A percentile compares a stretch with the other conserved stretches of the same genome.
These are phyloP conservation scores for Entomortierella lignicola DNA, from an alignment of 192 early-diverging fungal species.

Conservation along the genomic window DNA sequence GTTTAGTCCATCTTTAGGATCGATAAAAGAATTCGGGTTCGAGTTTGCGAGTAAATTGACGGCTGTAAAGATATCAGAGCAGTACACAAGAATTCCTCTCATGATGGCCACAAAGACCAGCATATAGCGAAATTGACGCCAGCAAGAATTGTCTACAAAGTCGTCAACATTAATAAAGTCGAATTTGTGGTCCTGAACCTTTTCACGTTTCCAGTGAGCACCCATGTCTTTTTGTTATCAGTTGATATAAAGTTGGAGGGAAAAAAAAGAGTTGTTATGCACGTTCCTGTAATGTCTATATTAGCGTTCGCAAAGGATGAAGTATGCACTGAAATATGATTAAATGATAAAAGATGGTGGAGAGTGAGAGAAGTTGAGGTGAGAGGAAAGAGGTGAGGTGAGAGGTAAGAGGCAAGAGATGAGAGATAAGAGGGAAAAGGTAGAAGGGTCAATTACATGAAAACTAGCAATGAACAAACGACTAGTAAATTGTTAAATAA, in stretches of 20 bases:
- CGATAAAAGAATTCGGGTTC: conserved; percentile 20
- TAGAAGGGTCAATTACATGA: neutral
- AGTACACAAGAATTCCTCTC: conserved; percentile 80
- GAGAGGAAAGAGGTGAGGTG: neutral
- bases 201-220: conserved; percentile 84
- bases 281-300: neutral
- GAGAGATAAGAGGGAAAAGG: neutral
- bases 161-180: conserved; percentile 88
- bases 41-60: conserved; percentile 66
- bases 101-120: conserved; percentile 73
- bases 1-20: neutral
- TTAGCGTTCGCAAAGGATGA: neutral
- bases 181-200: conserved; percentile 87
- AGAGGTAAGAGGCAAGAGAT: neutral
- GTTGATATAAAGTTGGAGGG: neutral
- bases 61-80: conserved; percentile 83
- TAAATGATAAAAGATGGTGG: neutral
- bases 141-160: conserved; percentile 63
- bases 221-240: conserved; percentile 30
- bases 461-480: neutral
- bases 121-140: conserved; percentile 62
- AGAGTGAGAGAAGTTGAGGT: conserved; percentile 3
- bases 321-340: neutral
- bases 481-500: too few relatives aligned
- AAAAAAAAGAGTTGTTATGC: neutral